These are phyloP conservation scores for Fragaria ananassa DNA, from an alignment of 306 rosid genomes.

Conservation along the genomic window DNA sequence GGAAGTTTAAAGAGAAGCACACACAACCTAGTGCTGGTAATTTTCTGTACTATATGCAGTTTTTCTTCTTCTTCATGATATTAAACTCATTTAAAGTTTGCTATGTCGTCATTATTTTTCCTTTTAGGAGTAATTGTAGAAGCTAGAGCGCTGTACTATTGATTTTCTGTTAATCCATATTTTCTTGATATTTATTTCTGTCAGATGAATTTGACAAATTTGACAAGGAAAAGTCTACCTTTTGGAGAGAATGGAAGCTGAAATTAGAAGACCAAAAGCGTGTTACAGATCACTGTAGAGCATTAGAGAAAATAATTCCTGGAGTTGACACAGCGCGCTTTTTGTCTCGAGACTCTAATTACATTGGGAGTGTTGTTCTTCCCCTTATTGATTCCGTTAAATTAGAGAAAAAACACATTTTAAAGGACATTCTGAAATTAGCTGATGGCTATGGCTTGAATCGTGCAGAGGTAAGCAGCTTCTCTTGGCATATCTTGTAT, in stretches of 20 bases:
- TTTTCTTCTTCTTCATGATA: slow-evolving; percentile 4
- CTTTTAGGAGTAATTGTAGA: neutral
- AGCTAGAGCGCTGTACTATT: neutral
- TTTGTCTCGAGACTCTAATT: slow-evolving; percentile 70
- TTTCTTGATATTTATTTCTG: slow-evolving; percentile 17
- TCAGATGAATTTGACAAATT: slow-evolving; percentile 70
- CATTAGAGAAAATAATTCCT: slow-evolving; percentile 74
- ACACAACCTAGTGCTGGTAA: slow-evolving; percentile 58
- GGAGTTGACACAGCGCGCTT: slow-evolving; percentile 86
- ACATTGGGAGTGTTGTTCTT: slow-evolving; percentile 60
- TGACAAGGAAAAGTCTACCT: slow-evolving; percentile 78
- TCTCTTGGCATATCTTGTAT: slow-evolving; percentile 21
- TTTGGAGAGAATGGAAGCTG: slow-evolving; percentile 97
- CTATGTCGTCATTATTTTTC: neutral
- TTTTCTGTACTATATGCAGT: slow-evolving; percentile 19
- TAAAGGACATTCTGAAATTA: slow-evolving; percentile 68
- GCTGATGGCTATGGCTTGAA: slow-evolving; percentile 76
- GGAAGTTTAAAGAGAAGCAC: slow-evolving; percentile 77
- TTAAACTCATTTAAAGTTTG: neutral
- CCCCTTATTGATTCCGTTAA: slow-evolving; percentile 77
- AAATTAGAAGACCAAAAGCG: slow-evolving; percentile 87
- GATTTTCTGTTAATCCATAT: neutral
- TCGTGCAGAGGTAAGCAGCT: slow-evolving; percentile 60
- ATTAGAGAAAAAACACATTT: slow-evolving; percentile 68
- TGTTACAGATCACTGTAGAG: slow-evolving; percentile 75